Evolutionary conservation across 73 alveolate genomes (phyloP), one percentile per base, ranked within the genome.

Genomic region (Paramecium caudatum): DNA sequence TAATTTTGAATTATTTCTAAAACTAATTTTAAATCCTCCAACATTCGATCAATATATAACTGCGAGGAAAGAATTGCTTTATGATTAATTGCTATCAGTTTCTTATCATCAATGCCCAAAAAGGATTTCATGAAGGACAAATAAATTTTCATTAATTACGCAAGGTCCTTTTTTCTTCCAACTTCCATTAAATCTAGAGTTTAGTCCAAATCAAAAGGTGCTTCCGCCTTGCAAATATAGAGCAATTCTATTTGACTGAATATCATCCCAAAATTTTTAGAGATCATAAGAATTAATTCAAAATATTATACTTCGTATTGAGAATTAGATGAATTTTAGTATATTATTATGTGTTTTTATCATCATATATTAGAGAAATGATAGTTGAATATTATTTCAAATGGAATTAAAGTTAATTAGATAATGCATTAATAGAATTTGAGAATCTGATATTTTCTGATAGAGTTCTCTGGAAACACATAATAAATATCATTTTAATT

Each of bases 191-290:
- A 6, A 65, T 65, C 83, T 32, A 65, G 49, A 0, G 49, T 65
- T 65, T 55, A 55, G 30, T 65, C 83, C 83, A 65, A 33, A 33
- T 33, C 83, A 36, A 33, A 9, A 7, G 49, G 47, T 1, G 49
- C 83, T 33, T 65, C 49, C 1, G 30, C 47, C 39, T 65, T 65
- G 19, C 34, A 30, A 65, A 65, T 30, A 49, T 65, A 65, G 17
- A 33, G 8, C 34, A 65, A 33, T 65, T 65, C 83, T 30, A 65
- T n/a, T 65, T 65, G 34, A 65, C 83, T 65, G 39, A 65, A 65
- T 5, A 65, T 36, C 50, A 65, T 36, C 7, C 49, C 83, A 2
- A 65, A 0, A 33, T 65, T 65, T 65, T 55, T 9, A 10, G 80
- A 37, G 13, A 55, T 55, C 80, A 55, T 55, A 27, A n/a, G n/a